Conservation (phyloP, 345 rosid genomes). For the Lepidium aucheri region DNA sequence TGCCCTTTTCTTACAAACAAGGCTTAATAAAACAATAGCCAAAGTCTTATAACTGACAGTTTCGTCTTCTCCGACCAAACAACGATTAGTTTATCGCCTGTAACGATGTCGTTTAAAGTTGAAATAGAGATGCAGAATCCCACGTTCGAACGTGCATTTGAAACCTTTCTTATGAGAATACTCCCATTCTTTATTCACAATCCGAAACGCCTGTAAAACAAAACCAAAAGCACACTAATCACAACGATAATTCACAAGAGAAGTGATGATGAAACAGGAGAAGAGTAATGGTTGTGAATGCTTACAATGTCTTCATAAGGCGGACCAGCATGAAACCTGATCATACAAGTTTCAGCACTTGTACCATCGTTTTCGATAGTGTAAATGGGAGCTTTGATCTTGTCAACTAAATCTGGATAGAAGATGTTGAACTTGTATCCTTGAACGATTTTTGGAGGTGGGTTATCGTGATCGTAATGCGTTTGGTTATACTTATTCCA, state of each 20-base stretch:
- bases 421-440: conserved; percentile 94
- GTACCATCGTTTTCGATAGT: conserved; percentile 79
- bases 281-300: not conserved
- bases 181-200: conserved; percentile 97
- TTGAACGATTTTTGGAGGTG: conserved; percentile 91
- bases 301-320: conserved; percentile 93
- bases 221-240: not conserved
- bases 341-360: conserved; percentile 73
- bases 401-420: conserved; percentile 90
- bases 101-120: conserved; percentile 91
- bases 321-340: conserved; percentile 91
- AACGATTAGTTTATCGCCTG: conserved; percentile 47
- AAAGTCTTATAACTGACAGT: not conserved
- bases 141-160: conserved; percentile 91
- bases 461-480: conserved; percentile 92
- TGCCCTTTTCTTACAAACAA: conserved; percentile 6
- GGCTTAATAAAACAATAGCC: conserved; percentile 2
- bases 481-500: conserved; percentile 97
- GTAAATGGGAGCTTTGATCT: conserved; percentile 70
- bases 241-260: not conserved
- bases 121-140: conserved; percentile 78
- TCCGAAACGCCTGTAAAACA: conserved; percentile 58
- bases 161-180: conserved; percentile 96
- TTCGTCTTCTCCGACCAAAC: conserved; percentile 1
- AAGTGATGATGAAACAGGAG: not conserved